Evolutionary conservation across 805 yeast genomes (phyloP).

Genomic region (Ogataea pini): DNA sequence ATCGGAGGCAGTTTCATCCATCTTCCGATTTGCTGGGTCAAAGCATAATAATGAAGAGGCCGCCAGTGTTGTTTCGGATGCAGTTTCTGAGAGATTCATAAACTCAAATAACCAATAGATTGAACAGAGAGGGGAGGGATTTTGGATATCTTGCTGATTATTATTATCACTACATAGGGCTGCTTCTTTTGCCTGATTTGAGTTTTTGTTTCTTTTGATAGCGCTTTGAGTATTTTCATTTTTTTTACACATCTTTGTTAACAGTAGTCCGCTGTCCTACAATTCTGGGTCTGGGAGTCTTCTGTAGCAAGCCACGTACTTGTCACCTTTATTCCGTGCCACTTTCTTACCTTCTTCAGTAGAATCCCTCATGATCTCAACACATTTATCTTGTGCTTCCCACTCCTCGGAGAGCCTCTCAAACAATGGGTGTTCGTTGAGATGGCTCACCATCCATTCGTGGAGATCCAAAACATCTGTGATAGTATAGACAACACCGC

Average conservation of each 20-base stretch:
- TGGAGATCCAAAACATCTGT: constrained; percentile 95
- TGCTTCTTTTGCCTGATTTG: neutral
- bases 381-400: constrained; percentile 82
- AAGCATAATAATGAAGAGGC: constrained; percentile 18
- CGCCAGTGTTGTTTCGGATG: constrained; percentile 27
- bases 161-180: too few species aligned
- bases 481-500: constrained; percentile 89
- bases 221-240: too few species aligned
- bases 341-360: constrained; percentile 99
- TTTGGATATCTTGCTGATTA: too few species aligned
- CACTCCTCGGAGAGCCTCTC: constrained; percentile 76
- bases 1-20: constrained; percentile 42
- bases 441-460: constrained; percentile 92
- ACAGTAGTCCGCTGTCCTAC: constrained; percentile 3
- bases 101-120: constrained; percentile 12
- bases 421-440: constrained; percentile 88
- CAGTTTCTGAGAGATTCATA: constrained; percentile 32
- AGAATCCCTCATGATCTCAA: constrained; percentile 81
- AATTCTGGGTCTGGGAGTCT: constrained; percentile 62
- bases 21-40: constrained; percentile 30
- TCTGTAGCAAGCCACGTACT: constrained; percentile 84
- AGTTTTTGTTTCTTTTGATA: neutral
- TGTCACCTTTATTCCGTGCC: constrained; percentile 81
- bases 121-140: too few species aligned
- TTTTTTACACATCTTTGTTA: neutral